phyloP scores from a whole-genome alignment of 805 yeast species.

The Saccharomycopsis vini region DNA sequence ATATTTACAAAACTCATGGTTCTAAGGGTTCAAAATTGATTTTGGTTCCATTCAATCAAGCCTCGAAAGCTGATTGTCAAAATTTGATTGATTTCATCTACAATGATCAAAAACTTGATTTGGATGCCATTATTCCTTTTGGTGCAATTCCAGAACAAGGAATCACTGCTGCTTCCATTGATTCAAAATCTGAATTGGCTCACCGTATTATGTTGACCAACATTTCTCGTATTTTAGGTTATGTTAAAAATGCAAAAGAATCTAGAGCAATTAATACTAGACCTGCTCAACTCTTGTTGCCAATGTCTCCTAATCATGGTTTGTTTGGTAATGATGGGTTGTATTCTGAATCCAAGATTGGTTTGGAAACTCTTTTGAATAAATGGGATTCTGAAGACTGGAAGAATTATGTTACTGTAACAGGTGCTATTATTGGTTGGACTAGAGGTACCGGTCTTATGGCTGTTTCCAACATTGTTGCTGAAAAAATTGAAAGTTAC shows the following conservation, averaged over 20 bases:
- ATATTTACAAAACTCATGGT: slow-evolving; percentile 87
- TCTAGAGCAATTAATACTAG: slow-evolving; percentile 77
- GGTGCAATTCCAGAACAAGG: slow-evolving; percentile 99
- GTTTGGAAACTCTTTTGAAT: slow-evolving; percentile 93
- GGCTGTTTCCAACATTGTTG: slow-evolving; percentile 94
- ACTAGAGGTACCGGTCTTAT: slow-evolving; percentile 99
- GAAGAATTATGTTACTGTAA: slow-evolving; percentile 86
- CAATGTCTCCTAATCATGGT: slow-evolving; percentile 98
- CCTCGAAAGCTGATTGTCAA: slow-evolving; percentile 88
- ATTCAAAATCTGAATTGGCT: slow-evolving; percentile 93
- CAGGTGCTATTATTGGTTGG: slow-evolving; percentile 99
- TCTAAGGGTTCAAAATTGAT: slow-evolving; percentile 84
- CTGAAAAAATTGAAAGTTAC: slow-evolving; percentile 90
- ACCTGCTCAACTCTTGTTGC: slow-evolving; percentile 96
- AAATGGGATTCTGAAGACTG: slow-evolving; percentile 98
- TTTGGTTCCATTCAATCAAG: slow-evolving; percentile 98
- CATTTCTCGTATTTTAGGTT: slow-evolving; percentile 85
- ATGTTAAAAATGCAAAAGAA: slow-evolving; percentile 75
- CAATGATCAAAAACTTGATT: slow-evolving; percentile 71
- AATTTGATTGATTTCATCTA: slow-evolving; percentile 80
- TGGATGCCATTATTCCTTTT: slow-evolving; percentile 92
- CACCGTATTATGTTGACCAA: slow-evolving; percentile 98
- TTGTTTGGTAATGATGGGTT: slow-evolving; percentile 97
- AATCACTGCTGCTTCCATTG: slow-evolving; percentile 85
- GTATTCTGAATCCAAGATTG: slow-evolving; percentile 94